A percentile compares a stretch with the other conserved stretches of the same genome.
These are phyloP conservation scores for Sporodiniella umbellata DNA, from an alignment of 371 early-diverging fungal genomes.

Conservation along the genomic window DNA sequence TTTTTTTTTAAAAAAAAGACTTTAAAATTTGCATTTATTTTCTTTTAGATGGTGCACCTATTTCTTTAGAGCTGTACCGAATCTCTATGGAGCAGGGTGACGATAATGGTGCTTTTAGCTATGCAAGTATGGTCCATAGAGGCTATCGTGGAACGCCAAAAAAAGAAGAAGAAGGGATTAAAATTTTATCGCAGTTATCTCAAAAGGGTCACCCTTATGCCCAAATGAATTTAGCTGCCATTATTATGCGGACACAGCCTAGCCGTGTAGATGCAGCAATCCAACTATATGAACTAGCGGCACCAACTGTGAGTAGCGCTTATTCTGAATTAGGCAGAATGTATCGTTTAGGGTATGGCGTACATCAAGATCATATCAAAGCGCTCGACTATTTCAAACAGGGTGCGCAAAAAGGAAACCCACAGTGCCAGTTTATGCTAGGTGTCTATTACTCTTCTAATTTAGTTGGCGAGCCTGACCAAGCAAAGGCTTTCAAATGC, in stretches of 20 bases:
- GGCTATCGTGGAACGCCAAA: slow-evolving; percentile 35
- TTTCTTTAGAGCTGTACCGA: slow-evolving; percentile 35
- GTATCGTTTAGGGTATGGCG: slow-evolving; percentile 46
- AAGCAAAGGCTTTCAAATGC: slow-evolving; percentile 40
- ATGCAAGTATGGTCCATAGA: slow-evolving; percentile 44
- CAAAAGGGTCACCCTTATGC: slow-evolving; percentile 49
- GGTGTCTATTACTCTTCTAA: slow-evolving; percentile 43
- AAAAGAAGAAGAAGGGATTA: slow-evolving; percentile 31
- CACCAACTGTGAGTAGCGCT: slow-evolving; percentile 29
- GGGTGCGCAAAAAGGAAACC: slow-evolving; percentile 35
- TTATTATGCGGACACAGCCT: slow-evolving; percentile 38
- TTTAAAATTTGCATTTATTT: too few relatives aligned
- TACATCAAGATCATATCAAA: slow-evolving; percentile 42
- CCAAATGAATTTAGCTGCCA: slow-evolving; percentile 49
- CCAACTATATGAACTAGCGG: slow-evolving; percentile 46
- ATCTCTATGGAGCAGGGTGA: slow-evolving; percentile 43
- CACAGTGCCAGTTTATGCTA: slow-evolving; percentile 46
- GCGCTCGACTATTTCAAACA: slow-evolving; percentile 40
- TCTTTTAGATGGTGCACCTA: slow-evolving; percentile 26
- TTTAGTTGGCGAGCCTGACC: slow-evolving; percentile 30
- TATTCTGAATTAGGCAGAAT: slow-evolving; percentile 46
- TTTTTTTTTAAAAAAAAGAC: background rate
- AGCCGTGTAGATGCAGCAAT: slow-evolving; percentile 28
- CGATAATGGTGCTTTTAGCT: slow-evolving; percentile 45
- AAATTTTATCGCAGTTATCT: slow-evolving; percentile 36